Evolutionary conservation across 2,329 filamentous ascomycete genomes (phyloP).

Genomic region (Fusarium sp.): DNA sequence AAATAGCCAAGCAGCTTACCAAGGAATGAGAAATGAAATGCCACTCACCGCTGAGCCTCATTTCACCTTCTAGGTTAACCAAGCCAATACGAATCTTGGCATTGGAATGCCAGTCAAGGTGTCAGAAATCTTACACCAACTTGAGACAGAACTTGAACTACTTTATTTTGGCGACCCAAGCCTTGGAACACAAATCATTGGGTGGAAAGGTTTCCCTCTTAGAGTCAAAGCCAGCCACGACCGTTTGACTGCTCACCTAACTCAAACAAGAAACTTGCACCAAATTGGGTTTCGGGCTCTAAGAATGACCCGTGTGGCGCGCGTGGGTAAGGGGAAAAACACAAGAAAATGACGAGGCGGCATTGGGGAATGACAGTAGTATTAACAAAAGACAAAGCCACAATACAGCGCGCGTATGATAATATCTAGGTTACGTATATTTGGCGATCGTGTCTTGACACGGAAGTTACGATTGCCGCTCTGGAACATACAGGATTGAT

Average conservation of each 20-base stretch:
- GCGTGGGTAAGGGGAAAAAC: conserved; percentile 39
- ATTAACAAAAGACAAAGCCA: conserved; percentile 29
- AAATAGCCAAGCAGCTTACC: conserved; percentile 1
- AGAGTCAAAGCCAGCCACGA: background rate
- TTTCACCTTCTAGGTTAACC: conserved; percentile 10
- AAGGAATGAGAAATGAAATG: conserved; percentile 25
- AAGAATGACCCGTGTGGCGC: conserved; percentile 9
- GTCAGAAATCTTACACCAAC: background rate
- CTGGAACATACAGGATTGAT: conserved; percentile 4
- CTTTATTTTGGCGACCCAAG: background rate
- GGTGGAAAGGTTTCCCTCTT: conserved; percentile 4
- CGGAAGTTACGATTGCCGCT: conserved; percentile 20
- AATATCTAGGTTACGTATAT: conserved; percentile 6
- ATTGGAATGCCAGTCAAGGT: background rate
- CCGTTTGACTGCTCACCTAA: background rate
- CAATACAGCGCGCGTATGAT: conserved; percentile 7
- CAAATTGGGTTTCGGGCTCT: conserved; percentile 12
- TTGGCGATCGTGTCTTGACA: background rate
- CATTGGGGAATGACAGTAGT: conserved; percentile 30
- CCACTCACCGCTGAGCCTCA: conserved; percentile 33
- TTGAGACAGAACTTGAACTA: accelerated
- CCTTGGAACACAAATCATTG: background rate
- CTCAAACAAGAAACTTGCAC: background rate
- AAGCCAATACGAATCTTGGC: conserved; percentile 20
- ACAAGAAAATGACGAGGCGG: conserved; percentile 28